Percentiles rank a stretch among this genome's conserved stretches.
Evolutionary conservation across 1,284 basidiomycete genomes (phyloP).

Genomic region (Marasmius oreades): DNA sequence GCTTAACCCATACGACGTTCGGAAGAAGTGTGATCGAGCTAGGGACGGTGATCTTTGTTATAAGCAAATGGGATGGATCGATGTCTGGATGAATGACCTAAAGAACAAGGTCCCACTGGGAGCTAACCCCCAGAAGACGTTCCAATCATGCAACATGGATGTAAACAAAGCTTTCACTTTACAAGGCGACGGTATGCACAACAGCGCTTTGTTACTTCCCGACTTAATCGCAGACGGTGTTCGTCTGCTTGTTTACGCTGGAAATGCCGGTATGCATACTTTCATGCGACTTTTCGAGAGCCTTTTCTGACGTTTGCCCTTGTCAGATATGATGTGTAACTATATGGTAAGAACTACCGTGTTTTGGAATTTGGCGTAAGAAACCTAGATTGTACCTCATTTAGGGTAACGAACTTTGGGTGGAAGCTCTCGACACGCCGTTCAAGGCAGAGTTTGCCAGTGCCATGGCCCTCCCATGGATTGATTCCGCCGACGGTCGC

Average conservation of each 20-base stretch:
- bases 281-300: not conserved
- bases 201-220: not conserved
- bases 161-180: slow-evolving; percentile 15
- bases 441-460: slow-evolving; percentile 26
- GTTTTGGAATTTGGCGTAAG: slow-evolving; percentile 19
- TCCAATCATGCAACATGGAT: slow-evolving; percentile 7
- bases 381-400: slow-evolving; percentile 13
- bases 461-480: slow-evolving; percentile 26
- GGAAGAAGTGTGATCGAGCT: slow-evolving; percentile 71
- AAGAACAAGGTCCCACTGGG: slow-evolving; percentile 22
- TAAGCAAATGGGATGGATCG: slow-evolving; percentile 51
- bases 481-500: slow-evolving; percentile 21
- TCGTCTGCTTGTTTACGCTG: not conserved
- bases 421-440: slow-evolving; percentile 47
- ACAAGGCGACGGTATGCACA: slow-evolving; percentile 33
- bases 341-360: slow-evolving; percentile 46
- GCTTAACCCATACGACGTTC: slow-evolving; percentile 80
- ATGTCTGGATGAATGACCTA: slow-evolving; percentile 19
- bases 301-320: slow-evolving; percentile 26
- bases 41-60: slow-evolving; percentile 74
- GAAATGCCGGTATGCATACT: slow-evolving; percentile 45
- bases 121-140: slow-evolving; percentile 19
- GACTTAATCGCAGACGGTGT: slow-evolving; percentile 68
- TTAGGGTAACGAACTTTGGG: slow-evolving; percentile 74
- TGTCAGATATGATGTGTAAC: slow-evolving; percentile 81